Base-by-base conservation (phyloP, 805 yeast genomes). In the Starmerella sirachaensis region DNA sequence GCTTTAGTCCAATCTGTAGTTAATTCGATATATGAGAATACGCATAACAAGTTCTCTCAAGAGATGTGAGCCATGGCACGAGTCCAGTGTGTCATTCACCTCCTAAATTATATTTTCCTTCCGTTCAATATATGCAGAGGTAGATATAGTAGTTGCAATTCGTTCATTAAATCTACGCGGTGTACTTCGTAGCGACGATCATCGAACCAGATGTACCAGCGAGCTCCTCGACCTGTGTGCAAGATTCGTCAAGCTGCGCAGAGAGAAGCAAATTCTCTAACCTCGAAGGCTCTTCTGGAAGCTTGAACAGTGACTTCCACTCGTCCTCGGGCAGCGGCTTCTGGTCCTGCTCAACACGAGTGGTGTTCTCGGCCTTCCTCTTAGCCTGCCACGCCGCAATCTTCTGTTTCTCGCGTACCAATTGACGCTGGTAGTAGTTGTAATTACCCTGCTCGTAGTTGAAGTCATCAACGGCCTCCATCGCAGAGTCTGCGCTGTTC, bases 401-500 rank as follows among this genome's bases (percentile, higher is more conserved):
- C 63, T 77, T 79, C 43, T 74, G 60, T 57, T 68, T 64, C 56
- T 81, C 93, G 56, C 84, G 70, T 33, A 75, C 70, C 42, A 73
- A 65, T 51, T 73, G 77, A 64, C 93, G 74, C 62, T 80, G 91
- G 64, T 72, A 79, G 61, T 77, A 80, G 65, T 79, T 78, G 66
- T 78, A 76, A 61, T 76, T 80, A 49, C 78, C 76, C 57, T 78
- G 81, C 56, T 78, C 85, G 57, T 76, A 76, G 62, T 76, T 77
- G 63, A 73, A 75, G 33, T 78, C 75, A 58, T 81, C 91, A 28
- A 81, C 68, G 35, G 82, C 72, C 44, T 73, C 76, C 54, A 73
- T 68, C 47, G 80, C 65, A 32, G 70, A 69, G 54, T 79, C 86
- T 42, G 75, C 70, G 45, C 65, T 66, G 45, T 54, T 50, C 43